Conservation (phyloP, 441 rosid genomes). For the Oxalis stricta region DNA sequence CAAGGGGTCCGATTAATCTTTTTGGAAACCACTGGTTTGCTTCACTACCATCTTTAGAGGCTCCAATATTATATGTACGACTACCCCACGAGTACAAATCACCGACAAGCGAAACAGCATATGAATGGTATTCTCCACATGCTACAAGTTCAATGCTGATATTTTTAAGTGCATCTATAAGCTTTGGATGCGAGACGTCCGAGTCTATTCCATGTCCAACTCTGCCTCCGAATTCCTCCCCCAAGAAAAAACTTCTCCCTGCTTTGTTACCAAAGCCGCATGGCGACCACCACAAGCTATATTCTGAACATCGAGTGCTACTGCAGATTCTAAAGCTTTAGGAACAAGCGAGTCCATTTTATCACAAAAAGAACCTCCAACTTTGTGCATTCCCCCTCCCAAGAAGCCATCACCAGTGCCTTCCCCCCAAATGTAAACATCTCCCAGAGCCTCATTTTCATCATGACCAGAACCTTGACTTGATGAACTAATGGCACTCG, state of each 20-base stretch:
- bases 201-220: conserved; percentile 50
- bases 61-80: conserved; percentile 27
- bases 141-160: conserved; percentile 38
- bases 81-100: conserved; percentile 49
- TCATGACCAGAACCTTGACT: conserved; percentile 55
- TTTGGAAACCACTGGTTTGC: conserved; percentile 40
- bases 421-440: conserved; percentile 49
- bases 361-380: conserved; percentile 20
- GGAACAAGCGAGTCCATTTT: conserved; percentile 38
- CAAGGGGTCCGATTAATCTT: conserved; percentile 37
- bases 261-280: conserved; percentile 40
- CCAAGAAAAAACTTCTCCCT: conserved; percentile 49
- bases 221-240: conserved; percentile 37
- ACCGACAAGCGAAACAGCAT: conserved; percentile 47
- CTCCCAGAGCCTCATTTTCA: conserved; percentile 45
- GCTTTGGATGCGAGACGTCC: conserved; percentile 43
- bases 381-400: conserved; percentile 33
- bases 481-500: conserved; percentile 48
- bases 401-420: conserved; percentile 38
- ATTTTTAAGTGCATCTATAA: conserved; percentile 33
- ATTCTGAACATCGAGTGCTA: conserved; percentile 42
- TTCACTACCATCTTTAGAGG: conserved; percentile 37
- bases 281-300: conserved; percentile 44
- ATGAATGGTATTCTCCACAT: conserved; percentile 45
- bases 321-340: conserved; percentile 42